Evolutionary conservation across 2,329 filamentous ascomycete species (phyloP).

Genomic region (Cytospora leucostoma): DNA sequence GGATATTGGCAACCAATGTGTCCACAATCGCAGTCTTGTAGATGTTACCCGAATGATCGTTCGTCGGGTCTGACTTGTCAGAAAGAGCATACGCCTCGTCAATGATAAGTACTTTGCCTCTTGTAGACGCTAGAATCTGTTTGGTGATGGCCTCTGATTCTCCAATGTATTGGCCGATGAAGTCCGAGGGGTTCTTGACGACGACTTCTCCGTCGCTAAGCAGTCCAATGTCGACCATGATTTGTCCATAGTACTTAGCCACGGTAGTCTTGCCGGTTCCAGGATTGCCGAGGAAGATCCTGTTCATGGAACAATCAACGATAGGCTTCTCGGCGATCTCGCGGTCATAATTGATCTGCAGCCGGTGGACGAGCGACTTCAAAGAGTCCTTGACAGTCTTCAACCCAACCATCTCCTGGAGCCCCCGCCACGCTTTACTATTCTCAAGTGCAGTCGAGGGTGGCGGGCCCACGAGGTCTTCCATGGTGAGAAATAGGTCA

Average conservation of each 20-base stretch:
- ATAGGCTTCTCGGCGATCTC: constrained; percentile 63
- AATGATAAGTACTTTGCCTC: constrained; percentile 76
- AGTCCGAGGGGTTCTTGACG: constrained; percentile 72
- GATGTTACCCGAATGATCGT: constrained; percentile 32
- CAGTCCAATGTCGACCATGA: constrained; percentile 67
- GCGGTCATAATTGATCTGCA: constrained; percentile 64
- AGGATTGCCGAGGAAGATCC: constrained; percentile 69
- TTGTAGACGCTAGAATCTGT: constrained; percentile 63
- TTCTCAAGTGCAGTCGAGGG: constrained; percentile 54
- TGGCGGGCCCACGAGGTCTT: constrained; percentile 72
- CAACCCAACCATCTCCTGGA: constrained; percentile 63
- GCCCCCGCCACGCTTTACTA: constrained; percentile 57
- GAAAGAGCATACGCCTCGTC: constrained; percentile 75
- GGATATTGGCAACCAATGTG: constrained; percentile 72
- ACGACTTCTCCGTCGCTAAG: constrained; percentile 68
- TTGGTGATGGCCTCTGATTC: constrained; percentile 72
- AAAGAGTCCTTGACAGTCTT: constrained; percentile 63
- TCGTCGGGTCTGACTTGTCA: constrained; percentile 37
- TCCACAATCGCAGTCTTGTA: constrained; percentile 69
- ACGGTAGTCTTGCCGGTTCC: constrained; percentile 78
- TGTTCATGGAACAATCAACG: constrained; percentile 65
- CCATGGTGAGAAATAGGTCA: constrained; percentile 60
- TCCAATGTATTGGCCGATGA: constrained; percentile 64
- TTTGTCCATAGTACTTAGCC: constrained; percentile 69
- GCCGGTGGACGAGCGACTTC: constrained; percentile 56